Conservation (phyloP, 768 basidiomycete genomes). For the Naganishia kalamii region DNA sequence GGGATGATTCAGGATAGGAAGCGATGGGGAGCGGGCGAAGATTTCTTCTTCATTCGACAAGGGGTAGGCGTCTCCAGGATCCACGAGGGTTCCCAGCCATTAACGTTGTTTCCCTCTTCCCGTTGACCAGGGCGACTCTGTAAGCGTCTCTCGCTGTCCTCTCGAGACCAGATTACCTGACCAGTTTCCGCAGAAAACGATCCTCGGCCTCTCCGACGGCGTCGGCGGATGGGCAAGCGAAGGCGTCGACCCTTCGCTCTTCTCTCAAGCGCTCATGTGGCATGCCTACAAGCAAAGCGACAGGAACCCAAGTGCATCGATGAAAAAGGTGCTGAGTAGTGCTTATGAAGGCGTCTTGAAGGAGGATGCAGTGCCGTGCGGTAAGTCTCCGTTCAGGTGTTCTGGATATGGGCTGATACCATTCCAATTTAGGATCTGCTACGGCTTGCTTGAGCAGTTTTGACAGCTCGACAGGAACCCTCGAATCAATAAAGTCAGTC, state of each 20-base stretch:
- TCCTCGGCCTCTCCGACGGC: slow-evolving; percentile 79
- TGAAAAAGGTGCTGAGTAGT: slow-evolving; percentile 32
- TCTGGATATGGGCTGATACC: no score
- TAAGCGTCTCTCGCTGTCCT: neutral
- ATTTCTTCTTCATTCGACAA: slow-evolving; percentile 40
- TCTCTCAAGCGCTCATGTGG: slow-evolving; percentile 86
- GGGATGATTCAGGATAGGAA: slow-evolving; percentile 22
- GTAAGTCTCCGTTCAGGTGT: slow-evolving; percentile 25
- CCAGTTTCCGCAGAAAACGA: slow-evolving; percentile 25
- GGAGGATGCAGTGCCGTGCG: slow-evolving; percentile 39
- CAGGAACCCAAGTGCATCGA: slow-evolving; percentile 22
- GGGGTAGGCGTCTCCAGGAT: slow-evolving; percentile 21
- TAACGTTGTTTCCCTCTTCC: neutral
- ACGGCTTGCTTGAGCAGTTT: slow-evolving; percentile 28
- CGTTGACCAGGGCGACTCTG: neutral
- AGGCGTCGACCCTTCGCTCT: slow-evolving; percentile 79
- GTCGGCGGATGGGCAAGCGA: slow-evolving; percentile 85
- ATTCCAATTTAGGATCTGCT: slow-evolving; percentile 20
- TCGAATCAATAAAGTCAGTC: slow-evolving; percentile 49
- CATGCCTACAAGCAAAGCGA: slow-evolving; percentile 47
- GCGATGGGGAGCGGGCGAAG: slow-evolving; percentile 45
- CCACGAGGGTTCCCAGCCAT: neutral
- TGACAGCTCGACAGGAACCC: slow-evolving; percentile 24
- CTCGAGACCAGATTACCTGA: neutral
- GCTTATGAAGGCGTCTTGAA: slow-evolving; percentile 36